phyloP scores from a whole-genome alignment of 2,329 filamentous ascomycete species.

The Knufia petricola region DNA sequence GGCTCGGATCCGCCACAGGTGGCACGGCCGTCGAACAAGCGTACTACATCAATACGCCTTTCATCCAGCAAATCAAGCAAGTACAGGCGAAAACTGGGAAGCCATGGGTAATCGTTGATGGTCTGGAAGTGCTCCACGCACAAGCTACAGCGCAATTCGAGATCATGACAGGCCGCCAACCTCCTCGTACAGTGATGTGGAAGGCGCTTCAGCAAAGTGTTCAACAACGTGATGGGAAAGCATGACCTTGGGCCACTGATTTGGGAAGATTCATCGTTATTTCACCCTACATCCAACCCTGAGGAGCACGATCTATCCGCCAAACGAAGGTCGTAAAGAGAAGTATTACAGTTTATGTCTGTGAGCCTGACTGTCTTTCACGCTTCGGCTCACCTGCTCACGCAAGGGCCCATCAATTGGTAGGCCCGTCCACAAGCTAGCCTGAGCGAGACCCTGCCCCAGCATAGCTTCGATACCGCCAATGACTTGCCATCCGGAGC shows the following conservation, averaged over 20 bases:
- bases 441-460: slow-evolving; percentile 65
- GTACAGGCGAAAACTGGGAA: slow-evolving; percentile 44
- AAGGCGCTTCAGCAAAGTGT: slow-evolving; percentile 41
- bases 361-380: neutral
- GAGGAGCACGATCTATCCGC: neutral
- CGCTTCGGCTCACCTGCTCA: neutral
- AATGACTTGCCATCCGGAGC: slow-evolving; percentile 61
- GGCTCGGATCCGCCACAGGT: slow-evolving; percentile 63
- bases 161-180: slow-evolving; percentile 64
- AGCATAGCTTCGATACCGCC: slow-evolving; percentile 68
- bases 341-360: slow-evolving; percentile 1
- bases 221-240: neutral
- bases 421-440: slow-evolving; percentile 53
- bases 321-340: neutral
- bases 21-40: slow-evolving; percentile 63
- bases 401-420: slow-evolving; percentile 37
- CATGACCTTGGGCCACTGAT: too few species aligned
- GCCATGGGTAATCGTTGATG: slow-evolving; percentile 64
- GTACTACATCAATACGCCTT: slow-evolving; percentile 63
- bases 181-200: slow-evolving; percentile 62
- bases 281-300: neutral
- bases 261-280: too few species aligned
- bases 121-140: slow-evolving; percentile 65
- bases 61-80: slow-evolving; percentile 58
- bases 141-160: slow-evolving; percentile 77